A percentile compares a stretch with the other conserved stretches of the same genome.
phyloP scores from a whole-genome alignment of 2,329 filamentous ascomycete species.

The Botrytis tulipae region DNA sequence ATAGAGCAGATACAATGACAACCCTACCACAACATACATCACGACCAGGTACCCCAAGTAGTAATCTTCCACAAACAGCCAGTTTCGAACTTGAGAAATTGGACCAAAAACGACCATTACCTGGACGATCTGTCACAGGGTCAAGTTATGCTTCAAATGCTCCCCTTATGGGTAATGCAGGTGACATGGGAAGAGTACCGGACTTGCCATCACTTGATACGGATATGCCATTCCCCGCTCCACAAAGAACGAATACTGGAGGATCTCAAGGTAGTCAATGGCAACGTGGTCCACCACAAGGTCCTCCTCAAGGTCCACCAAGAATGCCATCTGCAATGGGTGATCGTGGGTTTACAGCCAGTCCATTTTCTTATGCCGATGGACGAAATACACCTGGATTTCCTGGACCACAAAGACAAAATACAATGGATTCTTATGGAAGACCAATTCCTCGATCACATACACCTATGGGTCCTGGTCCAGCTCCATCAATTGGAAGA shows the following conservation, averaged over 20 bases:
- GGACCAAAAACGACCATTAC: slow-evolving; percentile 51
- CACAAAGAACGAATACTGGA: slow-evolving; percentile 34
- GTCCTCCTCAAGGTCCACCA: slow-evolving; percentile 23
- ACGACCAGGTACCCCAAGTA: slow-evolving; percentile 53
- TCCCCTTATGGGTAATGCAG: slow-evolving; percentile 59
- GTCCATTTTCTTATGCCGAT: slow-evolving; percentile 34
- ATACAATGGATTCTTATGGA: slow-evolving; percentile 30
- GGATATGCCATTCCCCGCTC: slow-evolving; percentile 26
- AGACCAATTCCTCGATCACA: slow-evolving; percentile 35
- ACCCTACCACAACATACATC: slow-evolving; percentile 64
- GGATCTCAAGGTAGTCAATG: slow-evolving; percentile 32
- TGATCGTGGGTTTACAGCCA: slow-evolving; percentile 35
- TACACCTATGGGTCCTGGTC: slow-evolving; percentile 30
- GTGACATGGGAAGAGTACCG: slow-evolving; percentile 53
- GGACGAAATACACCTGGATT: slow-evolving; percentile 20
- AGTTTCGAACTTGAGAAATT: slow-evolving; percentile 51
- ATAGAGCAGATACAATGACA: slow-evolving; percentile 57
- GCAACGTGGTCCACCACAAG: slow-evolving; percentile 27
- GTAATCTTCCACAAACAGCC: slow-evolving; percentile 40
- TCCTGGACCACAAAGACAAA: slow-evolving; percentile 18
- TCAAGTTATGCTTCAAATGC: slow-evolving; percentile 63
- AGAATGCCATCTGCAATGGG: slow-evolving; percentile 36
- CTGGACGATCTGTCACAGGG: slow-evolving; percentile 50
- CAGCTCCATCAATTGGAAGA: slow-evolving; percentile 32
- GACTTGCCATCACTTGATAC: slow-evolving; percentile 34